Base-by-base conservation (phyloP, 2,329 filamentous ascomycete species). In the Cladobotryum protrusum region DNA sequence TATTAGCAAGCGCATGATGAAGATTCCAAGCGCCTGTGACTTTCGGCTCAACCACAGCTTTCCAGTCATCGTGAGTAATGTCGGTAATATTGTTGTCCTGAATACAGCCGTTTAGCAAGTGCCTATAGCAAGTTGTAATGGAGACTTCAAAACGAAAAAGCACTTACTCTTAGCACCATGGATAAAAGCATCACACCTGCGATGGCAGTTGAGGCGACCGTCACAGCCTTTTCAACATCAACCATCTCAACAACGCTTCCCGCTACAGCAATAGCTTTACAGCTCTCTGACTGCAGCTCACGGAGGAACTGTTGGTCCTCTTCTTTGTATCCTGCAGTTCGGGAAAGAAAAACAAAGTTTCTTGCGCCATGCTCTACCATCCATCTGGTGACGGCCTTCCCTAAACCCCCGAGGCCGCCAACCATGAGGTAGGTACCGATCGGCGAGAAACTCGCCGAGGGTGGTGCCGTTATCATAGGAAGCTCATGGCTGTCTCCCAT, bases 31-130 rank as follows among this genome's bases (percentile, higher is more conserved):
- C n/a, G n/a, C n/a, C n/a, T n/a, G n/a, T n/a, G n/a, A n/a, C n/a
- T n/a, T n/a, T n/a, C n/a, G n/a, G n/a, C n/a, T n/a, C n/a, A n/a
- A n/a, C n/a, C n/a, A n/a, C n/a, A n/a, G n/a, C n/a, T n/a, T n/a
- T n/a, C n/a, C n/a, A n/a, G n/a, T n/a, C n/a, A n/a, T n/a, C n/a
- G 4, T 61, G 49, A 4, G 57, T 60, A 67, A 74, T 72, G 11
- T 63, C 39, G 17, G 33, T 18, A n/a, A 47, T 37, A 13, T 37
- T 18, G 15, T 20, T 24, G 14, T 52, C 50, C 50, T 52, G 7
- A 18, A 14, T 35, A 2, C 11, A 35, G n/a, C n/a, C n/a, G n/a
- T n/a, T n/a, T n/a, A n/a, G n/a, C n/a, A n/a, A n/a, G n/a, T n/a
- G n/a, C n/a, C n/a, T n/a, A n/a, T n/a, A n/a, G n/a, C n/a, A n/a